Evolutionary conservation across 257 asterid genomes (phyloP).

Genomic region (Capsicum chinense): DNA sequence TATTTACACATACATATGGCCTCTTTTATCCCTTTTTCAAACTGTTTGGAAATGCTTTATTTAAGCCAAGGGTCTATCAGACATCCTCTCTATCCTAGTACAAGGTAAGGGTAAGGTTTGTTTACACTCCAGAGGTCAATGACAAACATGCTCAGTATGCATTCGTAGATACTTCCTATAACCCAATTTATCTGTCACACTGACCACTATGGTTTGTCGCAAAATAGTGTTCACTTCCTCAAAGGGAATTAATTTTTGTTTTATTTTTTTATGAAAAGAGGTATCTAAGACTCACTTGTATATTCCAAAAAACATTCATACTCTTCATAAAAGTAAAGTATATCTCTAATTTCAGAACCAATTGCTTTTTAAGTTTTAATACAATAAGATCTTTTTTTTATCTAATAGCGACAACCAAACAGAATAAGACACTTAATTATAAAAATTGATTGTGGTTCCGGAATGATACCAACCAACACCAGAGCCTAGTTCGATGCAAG

Average conservation of each 20-base stretch:
- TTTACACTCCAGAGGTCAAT: no score
- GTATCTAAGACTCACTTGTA: background rate
- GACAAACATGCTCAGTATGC: background rate
- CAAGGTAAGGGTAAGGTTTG: no score
- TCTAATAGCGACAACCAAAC: background rate
- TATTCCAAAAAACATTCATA: background rate
- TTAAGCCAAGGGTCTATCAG: no score
- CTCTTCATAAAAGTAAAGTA: background rate
- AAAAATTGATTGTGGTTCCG: background rate
- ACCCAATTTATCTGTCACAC: background rate
- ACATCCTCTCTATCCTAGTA: no score
- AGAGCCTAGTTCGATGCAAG: conserved; percentile 87
- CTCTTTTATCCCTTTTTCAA: background rate
- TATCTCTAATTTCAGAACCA: background rate
- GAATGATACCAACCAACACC: conserved; percentile 75
- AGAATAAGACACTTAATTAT: background rate
- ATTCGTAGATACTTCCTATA: background rate
- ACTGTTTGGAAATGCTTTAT: no score
- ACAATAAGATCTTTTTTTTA: background rate
- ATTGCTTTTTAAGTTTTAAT: background rate
- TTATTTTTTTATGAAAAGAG: background rate
- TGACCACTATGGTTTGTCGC: background rate
- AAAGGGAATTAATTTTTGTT: background rate
- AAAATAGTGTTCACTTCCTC: background rate
- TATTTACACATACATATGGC: background rate